phyloP scores from a whole-genome alignment of 1,284 basidiomycete species.

The Trametes polyzona region DNA sequence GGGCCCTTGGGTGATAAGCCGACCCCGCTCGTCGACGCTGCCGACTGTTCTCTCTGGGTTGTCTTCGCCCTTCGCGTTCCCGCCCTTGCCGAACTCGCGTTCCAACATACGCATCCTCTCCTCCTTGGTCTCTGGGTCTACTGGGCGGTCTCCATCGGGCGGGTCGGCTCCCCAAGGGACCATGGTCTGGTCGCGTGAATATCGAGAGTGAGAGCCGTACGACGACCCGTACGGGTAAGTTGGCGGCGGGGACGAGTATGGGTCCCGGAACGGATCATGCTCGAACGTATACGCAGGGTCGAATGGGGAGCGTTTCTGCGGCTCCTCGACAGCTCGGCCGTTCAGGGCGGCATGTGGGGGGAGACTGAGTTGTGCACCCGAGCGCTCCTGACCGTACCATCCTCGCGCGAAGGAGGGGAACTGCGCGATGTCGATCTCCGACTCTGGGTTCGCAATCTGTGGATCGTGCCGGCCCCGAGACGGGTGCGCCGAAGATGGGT shows the following conservation, averaged over 20 bases:
- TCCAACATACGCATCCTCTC: slow-evolving; percentile 73
- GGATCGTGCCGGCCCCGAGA: slow-evolving; percentile 21
- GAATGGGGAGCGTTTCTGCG: slow-evolving; percentile 31
- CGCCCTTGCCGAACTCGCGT: slow-evolving; percentile 52
- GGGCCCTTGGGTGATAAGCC: slow-evolving; percentile 63
- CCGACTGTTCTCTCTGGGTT: slow-evolving; percentile 54
- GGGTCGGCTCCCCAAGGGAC: slow-evolving; percentile 33
- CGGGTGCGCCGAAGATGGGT: slow-evolving; percentile 26
- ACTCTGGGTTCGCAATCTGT: slow-evolving; percentile 17
- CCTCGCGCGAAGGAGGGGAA: slow-evolving; percentile 64
- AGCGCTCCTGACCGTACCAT: slow-evolving; percentile 50
- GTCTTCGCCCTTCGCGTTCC: slow-evolving; percentile 36
- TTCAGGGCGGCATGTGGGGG: slow-evolving; percentile 23
- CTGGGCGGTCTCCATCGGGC: slow-evolving; percentile 28
- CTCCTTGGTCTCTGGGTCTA: slow-evolving; percentile 59
- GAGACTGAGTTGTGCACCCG: slow-evolving; percentile 23
- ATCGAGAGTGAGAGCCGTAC: slow-evolving; percentile 23
- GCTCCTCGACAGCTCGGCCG: slow-evolving; percentile 9
- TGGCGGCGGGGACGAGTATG: slow-evolving; percentile 36
- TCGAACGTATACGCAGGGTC: slow-evolving; percentile 35
- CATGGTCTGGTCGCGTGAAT: slow-evolving; percentile 30
- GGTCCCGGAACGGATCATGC: slow-evolving; percentile 32
- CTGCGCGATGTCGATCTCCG: slow-evolving; percentile 59
- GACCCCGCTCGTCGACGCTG: slow-evolving; percentile 57
- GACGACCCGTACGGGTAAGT: slow-evolving; percentile 31